phyloP scores from a whole-genome alignment of 1,284 basidiomycete species.

The Moesziomyces aphidis region DNA sequence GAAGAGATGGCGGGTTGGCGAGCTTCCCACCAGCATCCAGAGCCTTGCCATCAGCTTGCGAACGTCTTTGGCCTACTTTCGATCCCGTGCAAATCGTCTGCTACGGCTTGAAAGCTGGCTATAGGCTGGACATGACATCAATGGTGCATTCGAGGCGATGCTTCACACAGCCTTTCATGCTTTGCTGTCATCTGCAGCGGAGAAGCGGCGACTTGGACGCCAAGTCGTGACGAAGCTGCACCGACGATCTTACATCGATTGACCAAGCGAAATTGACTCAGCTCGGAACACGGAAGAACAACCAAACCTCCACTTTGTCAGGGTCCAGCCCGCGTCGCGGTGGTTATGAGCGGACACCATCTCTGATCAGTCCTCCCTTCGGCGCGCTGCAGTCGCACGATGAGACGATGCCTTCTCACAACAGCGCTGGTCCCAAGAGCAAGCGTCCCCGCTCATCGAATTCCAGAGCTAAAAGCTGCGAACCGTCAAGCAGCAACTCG shows the following conservation, averaged over 20 bases:
- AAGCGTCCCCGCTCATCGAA: not conserved
- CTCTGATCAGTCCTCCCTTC: not conserved
- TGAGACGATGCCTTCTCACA: not conserved
- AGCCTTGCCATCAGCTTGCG: too few relatives aligned
- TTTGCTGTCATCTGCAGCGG: not conserved
- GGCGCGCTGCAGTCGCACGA: not conserved
- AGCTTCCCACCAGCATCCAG: too few relatives aligned
- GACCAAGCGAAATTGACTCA: not conserved
- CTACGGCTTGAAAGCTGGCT: too few relatives aligned
- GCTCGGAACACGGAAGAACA: not conserved
- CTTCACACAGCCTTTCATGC: not conserved
- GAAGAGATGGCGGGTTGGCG: too few relatives aligned
- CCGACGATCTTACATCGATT: not conserved
- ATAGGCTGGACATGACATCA: too few relatives aligned
- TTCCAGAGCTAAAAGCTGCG: too few relatives aligned
- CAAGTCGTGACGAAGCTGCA: not conserved
- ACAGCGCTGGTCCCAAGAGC: not conserved
- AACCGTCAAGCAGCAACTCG: not conserved
- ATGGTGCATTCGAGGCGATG: too few relatives aligned
- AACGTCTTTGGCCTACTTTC: too few relatives aligned
- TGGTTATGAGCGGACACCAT: not conserved
- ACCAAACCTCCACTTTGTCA: not conserved
- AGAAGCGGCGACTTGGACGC: not conserved
- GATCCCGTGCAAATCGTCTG: too few relatives aligned
- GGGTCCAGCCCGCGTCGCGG: not conserved